Conservation (phyloP, 2,329 filamentous ascomycete genomes). For the Claviceps sp. region DNA sequence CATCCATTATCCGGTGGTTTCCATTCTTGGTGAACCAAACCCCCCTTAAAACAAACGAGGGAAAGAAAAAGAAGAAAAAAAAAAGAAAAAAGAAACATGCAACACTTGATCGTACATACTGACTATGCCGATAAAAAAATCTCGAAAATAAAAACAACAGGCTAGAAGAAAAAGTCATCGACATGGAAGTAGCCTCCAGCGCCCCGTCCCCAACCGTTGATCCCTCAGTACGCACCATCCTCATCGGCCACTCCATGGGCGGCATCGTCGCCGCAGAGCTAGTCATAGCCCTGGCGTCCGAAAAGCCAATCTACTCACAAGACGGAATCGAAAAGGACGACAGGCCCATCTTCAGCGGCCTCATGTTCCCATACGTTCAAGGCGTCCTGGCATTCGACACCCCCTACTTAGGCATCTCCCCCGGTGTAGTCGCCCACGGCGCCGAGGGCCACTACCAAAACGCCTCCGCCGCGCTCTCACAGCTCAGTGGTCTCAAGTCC, state of each 20-base stretch:
- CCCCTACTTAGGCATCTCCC: constrained; percentile 71
- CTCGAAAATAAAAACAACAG: constrained; percentile 24
- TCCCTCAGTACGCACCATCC: constrained; percentile 66
- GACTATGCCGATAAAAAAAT: no score
- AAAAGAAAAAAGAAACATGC: fast-evolving
- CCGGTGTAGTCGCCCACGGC: constrained; percentile 70
- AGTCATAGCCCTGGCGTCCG: constrained; percentile 54
- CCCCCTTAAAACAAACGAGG: neutral
- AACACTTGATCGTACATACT: no score
- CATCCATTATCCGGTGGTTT: neutral
- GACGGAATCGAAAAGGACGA: constrained; percentile 24
- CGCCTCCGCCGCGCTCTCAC: constrained; percentile 55
- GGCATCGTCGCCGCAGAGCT: constrained; percentile 92
- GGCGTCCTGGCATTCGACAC: constrained; percentile 90
- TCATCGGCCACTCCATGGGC: constrained; percentile 82
- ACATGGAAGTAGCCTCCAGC: constrained; percentile 71
- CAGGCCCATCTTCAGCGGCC: constrained; percentile 32
- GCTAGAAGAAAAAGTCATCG: constrained; percentile 86
- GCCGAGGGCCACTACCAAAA: constrained; percentile 74
- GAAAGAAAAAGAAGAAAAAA: no score
- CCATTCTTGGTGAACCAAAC: no score
- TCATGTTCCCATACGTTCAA: constrained; percentile 91
- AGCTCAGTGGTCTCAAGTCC: constrained; percentile 51
- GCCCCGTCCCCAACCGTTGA: constrained; percentile 77
- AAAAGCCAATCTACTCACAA: constrained; percentile 37